Base-by-base conservation (phyloP, 139 green algal species). In the Parachlorella kessleri region DNA sequence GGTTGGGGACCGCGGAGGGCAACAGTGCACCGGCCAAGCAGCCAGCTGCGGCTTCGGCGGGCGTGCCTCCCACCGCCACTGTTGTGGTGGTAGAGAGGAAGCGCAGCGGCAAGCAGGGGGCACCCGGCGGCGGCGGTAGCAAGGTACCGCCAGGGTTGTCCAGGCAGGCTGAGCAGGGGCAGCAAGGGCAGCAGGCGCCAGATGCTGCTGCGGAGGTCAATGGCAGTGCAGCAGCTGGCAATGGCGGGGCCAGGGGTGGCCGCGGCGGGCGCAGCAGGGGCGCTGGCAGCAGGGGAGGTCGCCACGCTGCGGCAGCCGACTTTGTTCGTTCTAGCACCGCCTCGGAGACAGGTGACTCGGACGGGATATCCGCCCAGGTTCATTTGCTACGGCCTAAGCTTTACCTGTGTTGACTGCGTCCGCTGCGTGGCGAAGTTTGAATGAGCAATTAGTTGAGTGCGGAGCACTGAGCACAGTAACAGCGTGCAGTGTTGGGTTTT, bases 11-110 rank as follows among this genome's bases (percentile, higher is more conserved):
- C n/a, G n/a, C n/a, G n/a, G n/a, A n/a, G n/a, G n/a, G n/a, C n/a
- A n/a, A n/a, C n/a, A n/a, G 68, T 5, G 1, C 7, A 14, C 24
- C 37, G 1, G 7, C 18, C 33, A 28, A 39, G 1, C 38, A 14
- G 37, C 59, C 33, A 21, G 1, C 38, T n/a, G 23, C 37, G 6
- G 6, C 55, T 28, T 10, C 14, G 55, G 38, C 71, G 73, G 73
- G 14, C 63, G 73, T 18, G 8, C 1, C 7, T 59, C 30, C 73
- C 71, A 59, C 73, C 73, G 73, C 73, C 73, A n/a, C 73, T 71
- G 38, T 40, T 78, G 9, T n/a, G 28, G 0, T n/a, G 71, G 55
- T n/a, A 59, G 0, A 38, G 70, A 59, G 70, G 73, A 55, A 40
- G 38, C 24, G 71, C 67, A 32, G 53, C 71, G 28, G 32, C n/a